A percentile compares a stretch with the other conserved stretches of the same genome.
Evolutionary conservation across 305 asterid genomes (phyloP).

Genomic region (Solanum hybrid): DNA sequence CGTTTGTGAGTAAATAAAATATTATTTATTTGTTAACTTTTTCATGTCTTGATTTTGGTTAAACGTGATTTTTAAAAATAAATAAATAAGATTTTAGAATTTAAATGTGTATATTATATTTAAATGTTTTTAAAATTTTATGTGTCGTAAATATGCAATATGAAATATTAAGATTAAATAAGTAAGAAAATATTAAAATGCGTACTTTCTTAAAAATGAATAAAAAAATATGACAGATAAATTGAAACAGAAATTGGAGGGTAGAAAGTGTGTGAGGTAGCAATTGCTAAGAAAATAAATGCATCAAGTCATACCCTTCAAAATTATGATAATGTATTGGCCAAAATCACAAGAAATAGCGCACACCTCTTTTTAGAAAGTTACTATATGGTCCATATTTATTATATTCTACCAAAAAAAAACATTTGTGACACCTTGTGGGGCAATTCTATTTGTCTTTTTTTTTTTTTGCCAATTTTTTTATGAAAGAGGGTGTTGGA

Average conservation of each 20-base stretch:
- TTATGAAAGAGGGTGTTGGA: background rate
- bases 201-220: background rate
- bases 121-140: background rate
- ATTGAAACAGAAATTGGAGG: background rate
- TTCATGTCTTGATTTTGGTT: background rate
- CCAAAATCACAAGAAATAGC: background rate
- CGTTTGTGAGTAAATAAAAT: background rate
- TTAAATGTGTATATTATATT: background rate
- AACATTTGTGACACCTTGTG: background rate
- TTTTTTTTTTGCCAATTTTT: background rate
- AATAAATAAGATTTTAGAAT: background rate
- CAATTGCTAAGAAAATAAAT: background rate
- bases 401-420: background rate
- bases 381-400: background rate
- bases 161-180: background rate
- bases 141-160: background rate
- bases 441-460: background rate
- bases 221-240: background rate
- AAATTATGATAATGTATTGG: background rate
- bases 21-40: background rate
- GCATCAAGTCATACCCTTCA: background rate
- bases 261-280: background rate
- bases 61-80: fast-evolving
- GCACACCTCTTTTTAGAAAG: background rate
- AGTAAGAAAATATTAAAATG: background rate